Percentiles rank a stretch among this genome's conserved stretches.
Conservation (phyloP, 1,139 yeast species). For the Blastobotrys malaysiensis region DNA sequence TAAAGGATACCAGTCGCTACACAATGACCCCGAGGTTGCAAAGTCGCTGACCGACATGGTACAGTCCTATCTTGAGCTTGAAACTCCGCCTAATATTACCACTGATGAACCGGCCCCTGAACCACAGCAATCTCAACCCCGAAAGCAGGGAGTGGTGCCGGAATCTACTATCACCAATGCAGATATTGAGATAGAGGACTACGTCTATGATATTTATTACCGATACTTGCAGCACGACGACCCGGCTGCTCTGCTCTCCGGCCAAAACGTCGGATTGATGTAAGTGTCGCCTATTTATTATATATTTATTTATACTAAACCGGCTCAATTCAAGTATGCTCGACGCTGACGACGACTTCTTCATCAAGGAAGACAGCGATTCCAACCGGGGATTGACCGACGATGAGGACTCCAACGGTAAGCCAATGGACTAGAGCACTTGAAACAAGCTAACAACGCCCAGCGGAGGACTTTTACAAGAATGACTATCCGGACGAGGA, state of each 20-base stretch:
- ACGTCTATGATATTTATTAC: conserved; percentile 86
- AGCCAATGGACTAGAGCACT: conserved; percentile 4
- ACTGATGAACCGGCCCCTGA: conserved; percentile 6
- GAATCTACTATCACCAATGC: conserved; percentile 12
- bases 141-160: conserved; percentile 12
- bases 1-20: conserved; percentile 19
- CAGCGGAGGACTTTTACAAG: conserved; percentile 76
- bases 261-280: conserved; percentile 34
- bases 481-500: conserved; percentile 96
- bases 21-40: conserved; percentile 44
- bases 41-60: conserved; percentile 67
- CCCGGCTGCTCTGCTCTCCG: conserved; percentile 3
- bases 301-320: neutral
- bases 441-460: conserved; percentile 4
- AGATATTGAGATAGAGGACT: conserved; percentile 50
- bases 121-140: conserved; percentile 7
- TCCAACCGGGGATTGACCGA: conserved; percentile 42
- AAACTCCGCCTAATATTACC: conserved; percentile 3
- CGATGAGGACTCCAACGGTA: conserved; percentile 72
- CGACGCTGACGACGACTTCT: conserved; percentile 53
- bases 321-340: conserved; percentile 25
- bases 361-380: conserved; percentile 43
- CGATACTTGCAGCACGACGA: conserved; percentile 37
- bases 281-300: conserved; percentile 23
- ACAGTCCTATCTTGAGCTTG: conserved; percentile 43